Evolutionary conservation across 2,329 filamentous ascomycete species (phyloP), one percentile per base, ranked within the genome.

Genomic region (Chrysoporthe cubensis): DNA sequence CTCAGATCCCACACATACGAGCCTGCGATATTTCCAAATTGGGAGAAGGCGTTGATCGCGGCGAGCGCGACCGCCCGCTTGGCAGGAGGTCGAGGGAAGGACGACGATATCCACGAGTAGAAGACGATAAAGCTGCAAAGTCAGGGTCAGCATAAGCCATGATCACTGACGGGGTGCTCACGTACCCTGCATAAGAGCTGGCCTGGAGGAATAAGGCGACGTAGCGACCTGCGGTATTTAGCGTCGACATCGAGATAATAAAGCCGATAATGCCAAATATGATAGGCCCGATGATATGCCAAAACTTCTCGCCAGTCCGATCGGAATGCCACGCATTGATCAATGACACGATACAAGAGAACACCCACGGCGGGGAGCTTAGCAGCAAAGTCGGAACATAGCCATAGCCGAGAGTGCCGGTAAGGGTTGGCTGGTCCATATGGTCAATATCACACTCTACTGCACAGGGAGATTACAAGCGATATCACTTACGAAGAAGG

Each of bases 1-100:
- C 81, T 78, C 62, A 90, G 80, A 64, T 82, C 78, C 88, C 88
- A 90, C 3, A 90, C 87, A 72, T 90, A 90, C 0, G 83, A 86
- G 2, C 88, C 88, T 0, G 87, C 87, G 0, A 87, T 81, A 73
- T 87, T 88, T 64, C 85, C 85, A 2, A 88, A 79, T 78, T 87
- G 86, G 52, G 81, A 82, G 76, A 85, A 84, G 67, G 81, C 86
- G 74, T 88, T 88, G 79, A 88, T 84, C 75, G 88, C 81, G 66
- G 86, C 86, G 57, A 88, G 85, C 26, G 86, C 86, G 1, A 88
- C 86, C 11, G 86, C 86, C 44, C 86, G 85, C 80, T 88, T 88
- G 2, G 86, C 86, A 0, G 86, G 86, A 0, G 85, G 86, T 1
- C 86, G 84, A 0, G 87, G 86, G 77, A 86, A 86, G 0, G 84